phyloP scores from a whole-genome alignment of 2,329 filamentous ascomycete species.

The Huntiella savannae region DNA sequence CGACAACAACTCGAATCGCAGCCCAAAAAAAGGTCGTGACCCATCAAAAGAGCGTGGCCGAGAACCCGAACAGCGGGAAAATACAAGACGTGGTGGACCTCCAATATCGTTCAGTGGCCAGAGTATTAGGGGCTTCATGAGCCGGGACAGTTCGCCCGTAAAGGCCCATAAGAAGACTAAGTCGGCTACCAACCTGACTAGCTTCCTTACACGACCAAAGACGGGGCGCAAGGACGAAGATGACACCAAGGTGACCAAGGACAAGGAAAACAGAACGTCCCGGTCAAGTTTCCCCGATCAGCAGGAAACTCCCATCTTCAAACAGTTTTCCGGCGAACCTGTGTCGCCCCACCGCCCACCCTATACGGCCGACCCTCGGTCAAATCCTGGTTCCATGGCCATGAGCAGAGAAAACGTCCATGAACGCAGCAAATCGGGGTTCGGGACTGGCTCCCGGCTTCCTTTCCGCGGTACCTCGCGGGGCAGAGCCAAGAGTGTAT shows the following conservation, averaged over 20 bases:
- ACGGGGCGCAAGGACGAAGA: constrained; percentile 39
- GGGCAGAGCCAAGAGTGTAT: constrained; percentile 18
- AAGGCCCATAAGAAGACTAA: constrained; percentile 57
- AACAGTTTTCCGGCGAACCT: constrained; percentile 6
- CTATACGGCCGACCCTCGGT: constrained; percentile 1
- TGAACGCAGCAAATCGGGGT: constrained; percentile 5
- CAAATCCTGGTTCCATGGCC: constrained; percentile 3
- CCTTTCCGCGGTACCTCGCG: constrained; percentile 17
- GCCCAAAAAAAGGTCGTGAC: background rate
- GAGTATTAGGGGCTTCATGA: constrained; percentile 16
- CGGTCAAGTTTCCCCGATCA: constrained; percentile 4
- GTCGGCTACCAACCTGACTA: constrained; percentile 65
- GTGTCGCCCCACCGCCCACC: background rate
- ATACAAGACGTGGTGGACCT: no score
- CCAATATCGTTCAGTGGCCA: constrained; percentile 2
- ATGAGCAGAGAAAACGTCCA: background rate
- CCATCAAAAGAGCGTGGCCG: constrained; percentile 15
- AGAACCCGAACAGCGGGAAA: constrained; percentile 17
- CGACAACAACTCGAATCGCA: background rate
- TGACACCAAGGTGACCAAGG: constrained; percentile 6
- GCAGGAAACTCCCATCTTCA: constrained; percentile 7
- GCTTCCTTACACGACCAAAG: constrained; percentile 54
- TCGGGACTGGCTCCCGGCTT: background rate
- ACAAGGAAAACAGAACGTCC: constrained; percentile 12
- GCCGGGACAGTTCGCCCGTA: constrained; percentile 29